Evolutionary conservation across 2,329 filamentous ascomycete species (phyloP), one percentile per base, ranked within the genome.

Genomic region (Colletotrichum liaoningense): DNA sequence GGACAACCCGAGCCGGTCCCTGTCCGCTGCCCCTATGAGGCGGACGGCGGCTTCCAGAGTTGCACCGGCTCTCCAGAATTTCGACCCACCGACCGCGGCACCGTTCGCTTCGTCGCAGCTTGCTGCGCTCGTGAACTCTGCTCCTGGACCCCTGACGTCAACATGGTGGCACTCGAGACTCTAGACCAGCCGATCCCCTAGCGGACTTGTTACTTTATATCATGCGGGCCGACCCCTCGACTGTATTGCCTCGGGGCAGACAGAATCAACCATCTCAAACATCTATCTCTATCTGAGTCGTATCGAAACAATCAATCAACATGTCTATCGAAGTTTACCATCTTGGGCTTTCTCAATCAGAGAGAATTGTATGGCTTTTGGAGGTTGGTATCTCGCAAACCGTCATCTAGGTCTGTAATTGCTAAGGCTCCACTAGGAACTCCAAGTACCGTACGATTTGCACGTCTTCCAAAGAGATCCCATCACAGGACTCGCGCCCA

Each of bases 291-390:
- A 26, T 16, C 26, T 16, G 5, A 30, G 4, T n/a, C 11, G 33
- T 35, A 24, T n/a, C 42, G 33, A 46, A 33, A 49, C 19, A 38
- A 3, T 22, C 22, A 38, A 0, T 22, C 35, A 64, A n/a, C 42
- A 76, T 76, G 75, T 69, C 75, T 54, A 46, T 76, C 35, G 66
- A 74, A 64, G 63, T 76, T 42, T 75, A 73, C 46, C 75, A 76
- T 26, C 30, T 76, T 62, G 72, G 68, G 16, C 68, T 76, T 2
- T 76, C 75, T 14, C 74, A 75, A 33, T 76, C 75, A 26, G 75
- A 76, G 65, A 74, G 75, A 26, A 66, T 76, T 9, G 72, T 75
- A 12, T 76, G 75, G 75, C 52, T 76, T 22, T 60, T 75, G 46
- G 75, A 73, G 60, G 71, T 71, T 22, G 33, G 70, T 22, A 22